Evolutionary conservation across 306 rosid species (phyloP).

Genomic region (Amphicarpaea edgeworthii): DNA sequence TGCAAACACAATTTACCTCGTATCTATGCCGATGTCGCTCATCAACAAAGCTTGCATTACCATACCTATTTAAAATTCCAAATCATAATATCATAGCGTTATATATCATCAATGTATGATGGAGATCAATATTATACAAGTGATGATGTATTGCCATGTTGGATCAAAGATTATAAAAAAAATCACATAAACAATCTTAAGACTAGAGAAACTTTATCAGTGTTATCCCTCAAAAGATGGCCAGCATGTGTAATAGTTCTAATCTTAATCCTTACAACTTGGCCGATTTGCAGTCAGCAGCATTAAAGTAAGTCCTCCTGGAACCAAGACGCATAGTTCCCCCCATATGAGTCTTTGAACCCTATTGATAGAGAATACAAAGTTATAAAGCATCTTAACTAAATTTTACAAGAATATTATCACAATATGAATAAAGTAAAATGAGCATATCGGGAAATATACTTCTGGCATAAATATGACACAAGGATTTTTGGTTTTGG

Average conservation of each 20-base stretch:
- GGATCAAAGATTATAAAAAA: background rate
- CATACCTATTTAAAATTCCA: constrained; percentile 58
- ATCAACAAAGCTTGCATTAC: constrained; percentile 59
- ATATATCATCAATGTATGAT: constrained; percentile 22
- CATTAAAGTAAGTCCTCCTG: constrained; percentile 78
- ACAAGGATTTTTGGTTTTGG: constrained; percentile 73
- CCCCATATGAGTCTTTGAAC: constrained; percentile 94
- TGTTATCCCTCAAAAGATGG: constrained; percentile 21
- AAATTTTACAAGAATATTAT: constrained; percentile 14
- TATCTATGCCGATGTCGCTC: constrained; percentile 90
- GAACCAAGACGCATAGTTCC: constrained; percentile 97
- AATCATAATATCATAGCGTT: constrained; percentile 12
- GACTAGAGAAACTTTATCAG: constrained; percentile 2
- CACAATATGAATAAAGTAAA: constrained; percentile 1
- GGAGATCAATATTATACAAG: background rate
- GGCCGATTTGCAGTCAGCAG: constrained; percentile 75
- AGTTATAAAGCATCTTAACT: constrained; percentile 34
- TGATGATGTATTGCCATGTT: background rate
- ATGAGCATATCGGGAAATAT: constrained; percentile 1
- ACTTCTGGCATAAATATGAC: constrained; percentile 97
- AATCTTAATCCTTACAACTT: constrained; percentile 74
- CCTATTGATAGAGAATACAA: constrained; percentile 52
- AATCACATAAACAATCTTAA: background rate
- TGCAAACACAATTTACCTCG: constrained; percentile 61
- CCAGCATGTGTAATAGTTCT: constrained; percentile 2